Base-by-base conservation (phyloP, 345 rosid genomes). In the Murraya koenigii region DNA sequence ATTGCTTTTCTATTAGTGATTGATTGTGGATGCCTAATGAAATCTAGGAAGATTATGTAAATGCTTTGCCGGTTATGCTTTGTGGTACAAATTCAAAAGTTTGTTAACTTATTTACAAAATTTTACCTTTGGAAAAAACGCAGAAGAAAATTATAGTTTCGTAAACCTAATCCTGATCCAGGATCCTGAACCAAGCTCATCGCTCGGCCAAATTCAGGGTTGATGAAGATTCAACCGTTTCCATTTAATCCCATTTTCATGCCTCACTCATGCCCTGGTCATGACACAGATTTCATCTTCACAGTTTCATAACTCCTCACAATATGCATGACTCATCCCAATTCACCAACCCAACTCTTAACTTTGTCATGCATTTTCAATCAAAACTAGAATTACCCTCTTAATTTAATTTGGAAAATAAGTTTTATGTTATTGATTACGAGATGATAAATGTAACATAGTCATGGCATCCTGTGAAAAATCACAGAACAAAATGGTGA, bases 251-350 rank as follows among this genome's bases (percentile, higher is more conserved):
- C 47, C 52, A 67, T 36, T 8, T 6, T 49, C 54, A 75, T 72
- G 65, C 75, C 41, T 56, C 64, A 33, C 66, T 58, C 67, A 39
- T 65, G 72, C 72, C 65, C 52, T 9, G 6, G 56, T 56, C 79
- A 76, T 76, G 7, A 65, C 17, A 65, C 26, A 32, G 19, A 3
- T 75, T 75, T 19, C 6, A 65, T 20, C 33, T 75, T 33, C 63
- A 49, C 49, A 65, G 35, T 75, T 49, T n/a, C 32, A 66, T 66
- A 72, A 66, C 20, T 55, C 41, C 72, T 35, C 72, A 66, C 79
- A 66, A 38, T 36, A 36, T 55, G 38, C 65, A 55, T 76, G 79
- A 76, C 54, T 66, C 8, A 56, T 26, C 72, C 54, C 58, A 76
- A 36, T 54, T 66, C 64, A 76, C 72, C 66, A 66, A 76, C 54